Evolutionary conservation across 495 filamentous ascomycete species (phyloP).

Genomic region (Aspergillus campestris): DNA sequence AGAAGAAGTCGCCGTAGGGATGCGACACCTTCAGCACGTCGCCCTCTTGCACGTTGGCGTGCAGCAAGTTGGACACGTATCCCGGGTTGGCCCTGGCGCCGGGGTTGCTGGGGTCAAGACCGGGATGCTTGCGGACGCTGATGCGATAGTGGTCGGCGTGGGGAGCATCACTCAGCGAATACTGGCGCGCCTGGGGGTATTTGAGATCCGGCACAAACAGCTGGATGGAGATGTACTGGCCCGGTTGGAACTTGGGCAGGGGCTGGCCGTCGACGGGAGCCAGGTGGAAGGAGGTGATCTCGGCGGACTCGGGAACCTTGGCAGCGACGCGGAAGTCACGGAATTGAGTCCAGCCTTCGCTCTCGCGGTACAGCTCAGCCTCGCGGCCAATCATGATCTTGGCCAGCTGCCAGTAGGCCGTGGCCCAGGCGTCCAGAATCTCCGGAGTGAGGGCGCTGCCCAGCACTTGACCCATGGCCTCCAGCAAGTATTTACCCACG

Average conservation of each 20-base stretch:
- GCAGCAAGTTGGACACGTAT: slow-evolving; percentile 62
- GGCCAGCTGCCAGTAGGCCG: slow-evolving; percentile 64
- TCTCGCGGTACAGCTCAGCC: slow-evolving; percentile 47
- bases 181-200: slow-evolving; percentile 59
- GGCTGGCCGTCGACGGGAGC: slow-evolving; percentile 52
- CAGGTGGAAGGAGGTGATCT: slow-evolving; percentile 66
- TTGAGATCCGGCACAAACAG: slow-evolving; percentile 48
- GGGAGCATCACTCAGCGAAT: slow-evolving; percentile 59
- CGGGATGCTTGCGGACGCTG: slow-evolving; percentile 59
- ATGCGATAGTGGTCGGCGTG: slow-evolving; percentile 55
- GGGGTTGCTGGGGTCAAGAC: slow-evolving; percentile 34
- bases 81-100: slow-evolving; percentile 44
- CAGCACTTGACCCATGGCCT: slow-evolving; percentile 58
- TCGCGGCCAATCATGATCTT: slow-evolving; percentile 62
- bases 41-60: slow-evolving; percentile 50
- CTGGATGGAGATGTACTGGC: slow-evolving; percentile 62
- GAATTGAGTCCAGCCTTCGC: slow-evolving; percentile 54
- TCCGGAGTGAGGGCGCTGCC: slow-evolving; percentile 57
- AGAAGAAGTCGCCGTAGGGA: slow-evolving; percentile 63
- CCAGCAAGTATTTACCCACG: slow-evolving; percentile 59
- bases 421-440: slow-evolving; percentile 60
- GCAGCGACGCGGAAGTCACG: slow-evolving; percentile 55
- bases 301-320: slow-evolving; percentile 53
- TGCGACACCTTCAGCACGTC: slow-evolving; percentile 55
- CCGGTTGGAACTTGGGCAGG: slow-evolving; percentile 54